A percentile compares a stretch with the other conserved stretches of the same genome.
These are phyloP conservation scores for Trametes gibbosa DNA, from an alignment of 768 basidiomycete genomes.

Conservation along the genomic window DNA sequence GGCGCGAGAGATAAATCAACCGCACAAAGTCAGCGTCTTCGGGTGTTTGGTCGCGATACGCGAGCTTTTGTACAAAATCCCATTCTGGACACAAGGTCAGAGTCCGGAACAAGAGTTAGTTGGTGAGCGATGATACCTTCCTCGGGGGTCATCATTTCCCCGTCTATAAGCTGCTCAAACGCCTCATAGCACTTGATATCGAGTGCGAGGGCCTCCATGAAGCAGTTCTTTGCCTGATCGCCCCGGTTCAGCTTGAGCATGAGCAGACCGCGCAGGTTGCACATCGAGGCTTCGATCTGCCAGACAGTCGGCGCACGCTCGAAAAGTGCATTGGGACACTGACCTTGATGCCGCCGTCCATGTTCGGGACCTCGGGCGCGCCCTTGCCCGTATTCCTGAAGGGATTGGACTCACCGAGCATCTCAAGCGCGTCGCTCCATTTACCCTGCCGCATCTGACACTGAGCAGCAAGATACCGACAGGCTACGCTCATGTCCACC, in stretches of 20 bases:
- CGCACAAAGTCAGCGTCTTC: conserved; percentile 91
- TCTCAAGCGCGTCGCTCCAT: conserved; percentile 88
- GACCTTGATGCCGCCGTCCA: conserved; percentile 95
- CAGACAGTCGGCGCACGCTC: neutral
- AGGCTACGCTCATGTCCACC: conserved; percentile 93
- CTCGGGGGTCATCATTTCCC: conserved; percentile 94
- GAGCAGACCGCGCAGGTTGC: conserved; percentile 86
- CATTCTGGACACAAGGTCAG: conserved; percentile 59
- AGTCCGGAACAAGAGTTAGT: neutral
- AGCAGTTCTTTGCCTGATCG: conserved; percentile 89
- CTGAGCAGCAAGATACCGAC: conserved; percentile 94
- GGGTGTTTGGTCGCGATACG: conserved; percentile 78
- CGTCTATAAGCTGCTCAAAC: conserved; percentile 84
- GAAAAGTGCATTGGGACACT: neutral
- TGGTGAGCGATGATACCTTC: conserved; percentile 63
- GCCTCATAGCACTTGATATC: conserved; percentile 98
- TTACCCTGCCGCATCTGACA: conserved; percentile 91
- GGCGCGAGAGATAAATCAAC: conserved; percentile 86
- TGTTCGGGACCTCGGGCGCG: conserved; percentile 71
- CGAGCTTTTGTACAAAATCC: conserved; percentile 87
- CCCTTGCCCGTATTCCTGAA: conserved; percentile 69
- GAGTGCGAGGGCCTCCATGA: conserved; percentile 91
- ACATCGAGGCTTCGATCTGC: conserved; percentile 97
- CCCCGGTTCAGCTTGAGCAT: conserved; percentile 93
- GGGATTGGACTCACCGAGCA: conserved; percentile 91